Conservation (phyloP, 2,329 filamentous ascomycete genomes). For the Hypoxylon sp. region DNA sequence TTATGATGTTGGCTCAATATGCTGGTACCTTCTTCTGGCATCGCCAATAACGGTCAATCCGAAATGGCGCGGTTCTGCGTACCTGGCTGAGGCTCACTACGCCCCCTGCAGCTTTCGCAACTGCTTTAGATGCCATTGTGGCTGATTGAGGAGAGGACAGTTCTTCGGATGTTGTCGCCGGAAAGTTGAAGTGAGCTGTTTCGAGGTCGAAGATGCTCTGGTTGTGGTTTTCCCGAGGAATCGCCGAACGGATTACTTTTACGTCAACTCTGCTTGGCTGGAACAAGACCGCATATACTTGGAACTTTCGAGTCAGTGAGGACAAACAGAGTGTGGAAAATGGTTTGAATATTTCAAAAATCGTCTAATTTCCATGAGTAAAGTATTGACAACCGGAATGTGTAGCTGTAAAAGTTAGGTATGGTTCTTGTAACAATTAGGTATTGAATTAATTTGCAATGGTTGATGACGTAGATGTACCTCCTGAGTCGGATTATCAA, state of each 20-base stretch:
- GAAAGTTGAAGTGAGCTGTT: conserved; percentile 42
- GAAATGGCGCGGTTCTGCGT: conserved; percentile 43
- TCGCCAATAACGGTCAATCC: background rate
- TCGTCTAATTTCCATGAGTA: background rate
- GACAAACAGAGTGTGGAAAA: background rate
- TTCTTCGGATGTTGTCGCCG: conserved; percentile 39
- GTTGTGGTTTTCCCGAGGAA: conserved; percentile 42
- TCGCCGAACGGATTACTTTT: conserved; percentile 38
- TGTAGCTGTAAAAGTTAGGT: background rate
- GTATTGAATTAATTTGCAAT: background rate
- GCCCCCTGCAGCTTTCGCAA: conserved; percentile 66
- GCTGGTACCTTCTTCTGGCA: background rate
- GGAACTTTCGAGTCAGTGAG: background rate
- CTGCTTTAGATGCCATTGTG: conserved; percentile 73
- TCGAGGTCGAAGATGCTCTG: conserved; percentile 28
- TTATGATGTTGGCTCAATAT: background rate
- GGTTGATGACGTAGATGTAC: no score
- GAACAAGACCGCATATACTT: background rate
- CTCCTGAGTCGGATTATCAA: no score
- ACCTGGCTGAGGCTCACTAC: conserved; percentile 72
- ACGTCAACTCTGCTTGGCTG: conserved; percentile 38
- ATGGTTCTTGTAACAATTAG: background rate
- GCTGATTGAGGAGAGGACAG: conserved; percentile 47
- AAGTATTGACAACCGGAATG: no score
- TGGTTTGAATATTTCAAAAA: background rate